Conservation (phyloP, 768 basidiomycete genomes). For the Tulasnella sp. region DNA sequence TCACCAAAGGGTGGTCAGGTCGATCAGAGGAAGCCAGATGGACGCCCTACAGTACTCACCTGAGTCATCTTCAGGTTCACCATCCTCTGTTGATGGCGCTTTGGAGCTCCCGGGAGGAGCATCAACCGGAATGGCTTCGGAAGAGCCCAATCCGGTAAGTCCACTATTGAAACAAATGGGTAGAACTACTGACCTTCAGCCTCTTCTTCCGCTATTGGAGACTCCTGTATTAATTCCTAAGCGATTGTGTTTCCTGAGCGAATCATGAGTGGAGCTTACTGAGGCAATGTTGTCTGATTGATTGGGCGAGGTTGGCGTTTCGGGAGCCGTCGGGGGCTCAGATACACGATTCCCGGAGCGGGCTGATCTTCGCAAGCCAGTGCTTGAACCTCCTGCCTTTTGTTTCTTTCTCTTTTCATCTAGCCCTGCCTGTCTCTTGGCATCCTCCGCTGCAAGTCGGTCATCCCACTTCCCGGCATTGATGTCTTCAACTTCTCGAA, state of each 20-base stretch:
- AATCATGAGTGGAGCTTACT: background rate
- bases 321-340: background rate
- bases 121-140: background rate
- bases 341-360: background rate
- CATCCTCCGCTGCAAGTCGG: conserved; percentile 31
- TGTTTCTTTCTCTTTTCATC: background rate
- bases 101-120: background rate
- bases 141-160: background rate
- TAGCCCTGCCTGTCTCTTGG: conserved; percentile 17
- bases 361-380: background rate
- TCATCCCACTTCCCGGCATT: conserved; percentile 55
- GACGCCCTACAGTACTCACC: no score
- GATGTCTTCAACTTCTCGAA: conserved; percentile 67
- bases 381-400: background rate
- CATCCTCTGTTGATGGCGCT: background rate
- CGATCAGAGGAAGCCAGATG: no score
- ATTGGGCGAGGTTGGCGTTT: background rate
- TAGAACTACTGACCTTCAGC: background rate
- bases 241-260: background rate
- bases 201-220: background rate
- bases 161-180: background rate
- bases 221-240: background rate
- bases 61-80: background rate
- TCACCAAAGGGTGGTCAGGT: no score
- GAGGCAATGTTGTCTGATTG: background rate